Conservation (phyloP, 1,139 yeast genomes). For the Geotrichum klebahnii region DNA sequence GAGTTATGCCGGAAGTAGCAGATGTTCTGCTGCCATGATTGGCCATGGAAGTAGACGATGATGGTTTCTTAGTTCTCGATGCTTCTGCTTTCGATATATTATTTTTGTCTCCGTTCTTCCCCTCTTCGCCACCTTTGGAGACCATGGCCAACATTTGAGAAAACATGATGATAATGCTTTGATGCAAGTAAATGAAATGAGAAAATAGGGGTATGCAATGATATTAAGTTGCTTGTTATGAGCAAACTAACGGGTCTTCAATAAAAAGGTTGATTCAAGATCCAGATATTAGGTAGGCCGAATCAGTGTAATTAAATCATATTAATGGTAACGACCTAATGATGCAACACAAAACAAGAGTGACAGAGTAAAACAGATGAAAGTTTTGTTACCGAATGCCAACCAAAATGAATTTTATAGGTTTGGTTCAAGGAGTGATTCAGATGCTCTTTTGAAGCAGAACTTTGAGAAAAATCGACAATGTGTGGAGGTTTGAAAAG, state of each 20-base stretch:
- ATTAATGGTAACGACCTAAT: background rate
- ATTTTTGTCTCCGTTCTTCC: background rate
- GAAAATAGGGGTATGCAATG: background rate
- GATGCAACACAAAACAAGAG: background rate
- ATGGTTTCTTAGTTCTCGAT: background rate
- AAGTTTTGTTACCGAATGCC: too few relatives aligned
- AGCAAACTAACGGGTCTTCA: too few relatives aligned
- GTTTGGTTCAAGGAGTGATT: too few relatives aligned
- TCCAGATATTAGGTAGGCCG: background rate
- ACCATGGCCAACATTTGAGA: constrained; percentile 32
- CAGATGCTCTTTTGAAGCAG: too few relatives aligned
- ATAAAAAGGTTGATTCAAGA: background rate
- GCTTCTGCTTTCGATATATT: background rate
- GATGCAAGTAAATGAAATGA: background rate
- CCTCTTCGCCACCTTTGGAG: constrained; percentile 21
- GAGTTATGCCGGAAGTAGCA: constrained; percentile 1
- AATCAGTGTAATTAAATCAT: background rate
- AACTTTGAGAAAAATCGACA: too few relatives aligned
- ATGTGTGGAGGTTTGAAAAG: too few relatives aligned
- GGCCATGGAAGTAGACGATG: constrained; percentile 1
- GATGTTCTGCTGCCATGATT: background rate
- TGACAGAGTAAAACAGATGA: too few relatives aligned
- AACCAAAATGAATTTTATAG: too few relatives aligned
- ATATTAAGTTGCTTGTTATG: too few relatives aligned
- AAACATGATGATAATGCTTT: constrained; percentile 19